Base-by-base conservation (phyloP, 2,329 filamentous ascomycete genomes). In the Tolypocladium paradoxum region DNA sequence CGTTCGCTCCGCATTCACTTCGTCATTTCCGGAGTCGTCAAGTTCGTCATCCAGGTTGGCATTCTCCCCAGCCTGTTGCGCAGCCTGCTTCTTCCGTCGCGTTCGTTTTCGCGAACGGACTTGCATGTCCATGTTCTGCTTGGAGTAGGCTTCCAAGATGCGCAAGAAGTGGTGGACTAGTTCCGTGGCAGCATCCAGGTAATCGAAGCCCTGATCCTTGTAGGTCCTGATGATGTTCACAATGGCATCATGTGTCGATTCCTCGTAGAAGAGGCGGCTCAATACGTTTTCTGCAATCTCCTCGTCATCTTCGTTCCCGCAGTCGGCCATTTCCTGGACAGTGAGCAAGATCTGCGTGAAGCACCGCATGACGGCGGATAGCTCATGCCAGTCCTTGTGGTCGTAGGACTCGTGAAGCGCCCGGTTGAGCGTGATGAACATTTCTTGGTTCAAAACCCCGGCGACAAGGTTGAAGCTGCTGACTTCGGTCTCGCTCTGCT, bases 201-300 rank as follows among this genome's bases (percentile, higher is more conserved):
- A 99, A 53, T 90, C 88, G 61, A 96, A 93, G 0, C 89, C 88
- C 70, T 97, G 93, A 55, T 92, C 89, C 60, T 95, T 95, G 73
- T 95, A 97, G n/a, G 80, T 85, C 57, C 86, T 79, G 1, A 92
- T 77, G 51, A 96, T 87, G 55, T 84, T 81, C 33, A 92, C 80
- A 50, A 99, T 81, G 27, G 88, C 79, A 56, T 99, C 92, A 63
- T 99, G 91, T 0, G 91, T 96, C 0, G 88, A 82, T 64, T 97
- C 90, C 69, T 99, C 93, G 70, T 99, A 99, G 68, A 99, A 99
- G n/a, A 99, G 89, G 56, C 92, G 88, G 62, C 87, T 95, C 51
- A 96, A 82, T 14, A 95, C 96, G 61, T 99, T 99, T 66, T 99
- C 92, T 0, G 93, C 92, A 66, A 99, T 97, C 61, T 97, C 93